Evolutionary conservation across 306 rosid species (phyloP), one percentile per base, ranked within the genome.

Genomic region (Fagus sylvatica): DNA sequence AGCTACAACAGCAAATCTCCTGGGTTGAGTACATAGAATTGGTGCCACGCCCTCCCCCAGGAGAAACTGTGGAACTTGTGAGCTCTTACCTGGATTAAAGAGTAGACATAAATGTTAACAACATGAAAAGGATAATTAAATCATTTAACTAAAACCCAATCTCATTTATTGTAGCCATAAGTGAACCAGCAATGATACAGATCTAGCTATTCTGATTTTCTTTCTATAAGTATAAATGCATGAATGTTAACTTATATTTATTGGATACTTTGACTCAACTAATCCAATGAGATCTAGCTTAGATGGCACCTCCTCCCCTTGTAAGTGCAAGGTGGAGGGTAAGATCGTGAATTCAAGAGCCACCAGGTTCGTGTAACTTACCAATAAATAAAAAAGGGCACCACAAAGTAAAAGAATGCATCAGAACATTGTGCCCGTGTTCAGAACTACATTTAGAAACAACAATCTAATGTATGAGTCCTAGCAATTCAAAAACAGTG

Each of bases 51-150:
- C 87, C 84, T 84, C 98, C 34, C 90, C 93, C 74, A 91, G 82
- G 72, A 93, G 95, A 88, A 91, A 93, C 85, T 91, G 98, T 22
- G 98, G 98, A 84, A 93, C 82, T 82, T 91, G 98, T 6, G 97
- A 93, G 80, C 98, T 93, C 89, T 93, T 93, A 74, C 98, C 98
- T 93, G 54, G 54, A 76, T 74, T 34, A 71, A 41, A 57, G 77
- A 71, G 12, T n/a, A 56, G 54, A 66, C 46, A 48, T 39, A 62
- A 32, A 34, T 73, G 36, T 55, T 67, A 85, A n/a, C 34, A 72
- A 10, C 55, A 42, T 68, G 33, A 49, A 66, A 74, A 74, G 70
- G 64, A 69, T 78, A 76, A 74, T 55, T 46, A 57, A 76, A 56
- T 41, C 59, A 48, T 78, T 51, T 17, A 68, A 66, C 46, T 55